Evolutionary conservation across 2,329 filamentous ascomycete species (phyloP), one percentile per base, ranked within the genome.

Genomic region (Taxawa tesnikishii): DNA sequence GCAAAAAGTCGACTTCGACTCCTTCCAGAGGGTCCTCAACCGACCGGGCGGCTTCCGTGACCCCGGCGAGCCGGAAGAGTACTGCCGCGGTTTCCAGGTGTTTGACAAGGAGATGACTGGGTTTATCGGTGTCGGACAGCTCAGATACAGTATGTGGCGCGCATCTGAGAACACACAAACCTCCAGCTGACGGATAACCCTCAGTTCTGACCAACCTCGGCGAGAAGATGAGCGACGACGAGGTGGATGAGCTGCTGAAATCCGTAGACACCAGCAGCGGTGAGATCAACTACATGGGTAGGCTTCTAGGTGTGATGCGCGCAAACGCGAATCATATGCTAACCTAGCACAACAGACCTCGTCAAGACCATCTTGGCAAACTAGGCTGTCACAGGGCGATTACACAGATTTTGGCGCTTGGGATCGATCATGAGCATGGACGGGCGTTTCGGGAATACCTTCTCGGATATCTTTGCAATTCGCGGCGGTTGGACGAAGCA

Each of bases 91-190:
- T 34, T 98, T 98, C 69, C 90, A 98, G 62, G 90, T 98, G 33
- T 98, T 98, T 51, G 90, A 98, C 65, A 98, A 98, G 65, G 90
- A 98, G 58, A 81, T 94, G 75, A 94, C 85, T 38, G 90, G 90
- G 32, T 94, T 87, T 61, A 96, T 98, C 56, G 90, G 88, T 35
- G 88, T 96, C 43, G 90, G 90, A 37, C 90, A 98, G 65, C 73
- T 98, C 59, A 83, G 93, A 63, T 98, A 98, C 65, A 74, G 65
- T 69, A 53, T 35, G 58, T 19, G 21, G 21, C 21, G 8, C 21
- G 8, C 8, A 24, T n/a, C 8, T n/a, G 21, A 24, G 21, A 8
- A n/a, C n/a, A n/a, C 21, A n/a, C 21, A n/a, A n/a, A n/a, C 8
- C 21, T n/a, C n/a, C 21, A 8, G 15, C 33, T 36, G 24, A 36